Evolutionary conservation across 2,329 filamentous ascomycete genomes (phyloP).

Genomic region (Rachicladosporium sp.): DNA sequence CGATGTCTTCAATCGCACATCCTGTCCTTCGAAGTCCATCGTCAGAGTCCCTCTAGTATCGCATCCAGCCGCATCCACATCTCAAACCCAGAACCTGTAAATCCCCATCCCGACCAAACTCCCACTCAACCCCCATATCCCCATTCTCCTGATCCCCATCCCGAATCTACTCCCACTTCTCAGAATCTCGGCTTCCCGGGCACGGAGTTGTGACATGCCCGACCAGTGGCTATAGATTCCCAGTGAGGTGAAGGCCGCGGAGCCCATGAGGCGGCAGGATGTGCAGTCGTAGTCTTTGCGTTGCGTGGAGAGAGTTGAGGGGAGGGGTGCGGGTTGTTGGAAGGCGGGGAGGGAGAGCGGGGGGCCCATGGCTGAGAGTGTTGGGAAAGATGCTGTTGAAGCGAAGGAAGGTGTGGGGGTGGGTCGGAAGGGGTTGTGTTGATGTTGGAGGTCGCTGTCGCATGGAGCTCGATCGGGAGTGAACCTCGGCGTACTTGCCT

Average conservation of each 20-base stretch:
- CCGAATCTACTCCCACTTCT: constrained; percentile 30
- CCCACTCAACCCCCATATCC: constrained; percentile 28
- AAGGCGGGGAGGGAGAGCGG: not conserved
- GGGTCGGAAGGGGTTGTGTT: not conserved
- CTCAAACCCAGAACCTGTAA: constrained; percentile 25
- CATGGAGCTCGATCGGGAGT: constrained; percentile 1
- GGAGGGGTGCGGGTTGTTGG: constrained; percentile 3
- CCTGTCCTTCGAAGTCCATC: too few relatives aligned
- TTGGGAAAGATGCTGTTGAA: not conserved
- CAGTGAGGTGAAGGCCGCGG: constrained; percentile 33
- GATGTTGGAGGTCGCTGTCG: constrained; percentile 1
- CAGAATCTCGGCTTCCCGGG: constrained; percentile 29
- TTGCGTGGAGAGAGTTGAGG: constrained; percentile 5
- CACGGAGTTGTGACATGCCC: constrained; percentile 31
- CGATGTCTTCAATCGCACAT: too few relatives aligned
- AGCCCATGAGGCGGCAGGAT: constrained; percentile 12
- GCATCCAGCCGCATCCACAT: not conserved
- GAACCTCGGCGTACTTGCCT: too few relatives aligned
- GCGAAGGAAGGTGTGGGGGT: not conserved
- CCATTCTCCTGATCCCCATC: constrained; percentile 27
- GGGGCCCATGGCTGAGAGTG: too few relatives aligned
- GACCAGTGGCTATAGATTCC: constrained; percentile 35
- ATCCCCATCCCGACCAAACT: constrained; percentile 32
- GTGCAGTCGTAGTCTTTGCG: constrained; percentile 8
- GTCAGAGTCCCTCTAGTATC: too few relatives aligned